Percentiles rank a stretch among this genome's conserved stretches.
Evolutionary conservation across 2,329 filamentous ascomycete species (phyloP).

Genomic region (Esteya vermicola): DNA sequence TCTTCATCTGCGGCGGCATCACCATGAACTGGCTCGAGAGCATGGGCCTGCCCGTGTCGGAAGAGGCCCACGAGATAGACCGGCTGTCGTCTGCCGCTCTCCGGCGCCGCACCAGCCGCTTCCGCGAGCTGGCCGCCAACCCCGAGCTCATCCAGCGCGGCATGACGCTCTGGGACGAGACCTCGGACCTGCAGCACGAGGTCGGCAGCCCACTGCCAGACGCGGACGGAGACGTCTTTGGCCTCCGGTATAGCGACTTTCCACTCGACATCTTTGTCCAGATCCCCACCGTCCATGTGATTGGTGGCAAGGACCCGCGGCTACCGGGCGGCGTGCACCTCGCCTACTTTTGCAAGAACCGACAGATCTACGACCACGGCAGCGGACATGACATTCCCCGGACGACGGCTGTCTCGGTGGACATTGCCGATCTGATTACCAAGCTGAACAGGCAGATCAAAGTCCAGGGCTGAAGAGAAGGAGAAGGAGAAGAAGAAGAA

Average conservation of each 20-base stretch:
- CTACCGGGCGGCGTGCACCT: constrained; percentile 21
- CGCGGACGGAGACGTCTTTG: constrained; percentile 16
- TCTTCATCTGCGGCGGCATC: constrained; percentile 25
- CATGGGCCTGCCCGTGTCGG: constrained; percentile 19
- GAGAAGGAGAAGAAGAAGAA: not conserved
- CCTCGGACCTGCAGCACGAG: constrained; percentile 17
- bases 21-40: constrained; percentile 20
- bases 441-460: constrained; percentile 7
- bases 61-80: constrained; percentile 17
- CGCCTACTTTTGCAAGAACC: constrained; percentile 18
- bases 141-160: constrained; percentile 15
- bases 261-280: constrained; percentile 16
- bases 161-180: constrained; percentile 20
- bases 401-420: constrained; percentile 17
- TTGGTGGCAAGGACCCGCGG: constrained; percentile 21
- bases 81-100: constrained; percentile 13
- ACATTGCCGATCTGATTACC: constrained; percentile 17
- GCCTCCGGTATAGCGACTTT: constrained; percentile 19
- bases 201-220: constrained; percentile 13
- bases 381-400: constrained; percentile 25
- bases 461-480: too few species aligned
- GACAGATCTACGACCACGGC: constrained; percentile 20
- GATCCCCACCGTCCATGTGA: constrained; percentile 22
- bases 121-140: constrained; percentile 14
- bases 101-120: constrained; percentile 12